Base-by-base conservation (phyloP, 2,329 filamentous ascomycete species). In the Cordyceps militaris region DNA sequence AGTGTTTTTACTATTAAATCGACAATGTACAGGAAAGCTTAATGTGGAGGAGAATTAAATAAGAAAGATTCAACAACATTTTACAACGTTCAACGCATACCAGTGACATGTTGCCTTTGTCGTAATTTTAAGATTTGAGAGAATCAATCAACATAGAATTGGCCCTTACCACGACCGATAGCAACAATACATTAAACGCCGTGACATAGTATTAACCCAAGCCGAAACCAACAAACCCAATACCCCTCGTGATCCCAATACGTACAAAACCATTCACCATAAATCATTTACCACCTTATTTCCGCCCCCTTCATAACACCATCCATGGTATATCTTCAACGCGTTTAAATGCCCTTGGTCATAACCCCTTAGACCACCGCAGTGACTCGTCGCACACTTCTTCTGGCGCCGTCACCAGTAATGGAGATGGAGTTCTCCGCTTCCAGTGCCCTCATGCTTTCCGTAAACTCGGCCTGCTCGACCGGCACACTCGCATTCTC, bases 371-470 rank as follows among this genome's bases (percentile, higher is more conserved):
- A 71, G 8, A 74, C 73, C 48, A 78, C 69, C 32, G 74, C 76
- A 46, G 79, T 89, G 46, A 96, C 83, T 65, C 91, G 84, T 67
- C 93, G 84, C 52, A 99, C 86, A 62, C 76, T 89, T 74, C 86
- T 89, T 73, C 93, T 85, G 19, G 87, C 81, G 4, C 94, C 94
- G 65, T 97, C 93, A 0, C 94, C 94, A 34, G 81, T 79, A 19
- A 97, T 78, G 73, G 88, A 88, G 58, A 97, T 79, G 32, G 83
- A 76, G 0, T 92, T 94, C 74, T 97, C 94, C 62, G 87, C 83
- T 77, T 99, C 93, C 59, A 97, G 75, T 11, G 80, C 77, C 62
- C 88, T 79, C 70, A 97, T 82, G 13, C 86, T 88, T 71, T 97
- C 92, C 13, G 83, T 82, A 70, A 99, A 94, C 70, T 97, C 93